These are phyloP conservation scores for Leccinum disarticulatum DNA, from an alignment of 768 basidiomycete species.

Conservation along the genomic window DNA sequence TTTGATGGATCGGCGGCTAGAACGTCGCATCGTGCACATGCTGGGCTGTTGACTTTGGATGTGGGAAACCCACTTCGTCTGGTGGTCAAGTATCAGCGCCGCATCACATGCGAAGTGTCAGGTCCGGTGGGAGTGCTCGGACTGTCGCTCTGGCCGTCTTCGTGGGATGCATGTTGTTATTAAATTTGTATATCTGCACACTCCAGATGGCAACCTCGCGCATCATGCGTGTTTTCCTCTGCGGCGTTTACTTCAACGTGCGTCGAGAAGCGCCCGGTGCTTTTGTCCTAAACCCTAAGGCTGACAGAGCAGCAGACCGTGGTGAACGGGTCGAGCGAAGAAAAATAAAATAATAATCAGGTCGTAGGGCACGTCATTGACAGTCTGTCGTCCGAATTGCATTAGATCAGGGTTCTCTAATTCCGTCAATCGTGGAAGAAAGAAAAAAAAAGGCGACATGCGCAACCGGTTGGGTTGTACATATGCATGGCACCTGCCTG, in stretches of 20 bases:
- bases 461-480: neutral
- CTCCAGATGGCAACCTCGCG: conserved; percentile 18
- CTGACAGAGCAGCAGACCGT: conserved; percentile 5
- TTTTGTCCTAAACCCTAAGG: conserved; percentile 12
- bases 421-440: neutral
- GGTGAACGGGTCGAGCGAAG: neutral
- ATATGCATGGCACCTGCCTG: neutral
- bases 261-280: neutral
- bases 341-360: neutral
- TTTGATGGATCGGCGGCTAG: neutral
- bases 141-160: neutral
- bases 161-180: conserved; percentile 2
- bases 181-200: neutral
- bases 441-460: conserved; percentile 1
- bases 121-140: neutral
- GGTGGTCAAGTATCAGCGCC: neutral
- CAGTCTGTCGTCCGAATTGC: neutral
- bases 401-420: neutral
- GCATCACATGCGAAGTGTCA: neutral
- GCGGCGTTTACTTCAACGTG: conserved; percentile 18
- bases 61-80: neutral
- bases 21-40: neutral
- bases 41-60: neutral
- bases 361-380: conserved; percentile 9
- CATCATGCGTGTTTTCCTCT: conserved; percentile 24